Conservation (phyloP, 1,284 basidiomycete species). For the Melampsora occidentalis region DNA sequence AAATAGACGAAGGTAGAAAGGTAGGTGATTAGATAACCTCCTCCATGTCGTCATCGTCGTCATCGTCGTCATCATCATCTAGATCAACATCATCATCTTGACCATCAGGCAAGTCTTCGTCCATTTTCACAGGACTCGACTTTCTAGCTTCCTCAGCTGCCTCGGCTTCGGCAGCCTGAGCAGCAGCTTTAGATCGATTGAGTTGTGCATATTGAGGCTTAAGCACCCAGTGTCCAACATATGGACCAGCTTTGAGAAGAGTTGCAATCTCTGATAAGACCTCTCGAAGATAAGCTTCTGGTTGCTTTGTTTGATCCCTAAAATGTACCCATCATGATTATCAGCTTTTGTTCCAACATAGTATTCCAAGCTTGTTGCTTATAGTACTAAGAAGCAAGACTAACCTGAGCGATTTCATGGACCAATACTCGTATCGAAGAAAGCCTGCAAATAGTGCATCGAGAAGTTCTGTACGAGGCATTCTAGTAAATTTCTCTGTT, state of each 20-base stretch:
- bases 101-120: conserved; percentile 12
- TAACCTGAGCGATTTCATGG: conserved; percentile 65
- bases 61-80: conserved; percentile 26
- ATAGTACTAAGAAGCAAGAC: not conserved
- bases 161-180: conserved; percentile 28
- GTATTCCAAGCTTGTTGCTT: not conserved
- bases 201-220: conserved; percentile 46
- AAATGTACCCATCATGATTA: conserved; percentile 14
- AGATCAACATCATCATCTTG: conserved; percentile 33
- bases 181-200: conserved; percentile 33
- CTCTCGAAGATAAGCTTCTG: conserved; percentile 85
- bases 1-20: no score
- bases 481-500: conserved; percentile 65
- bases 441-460: conserved; percentile 80
- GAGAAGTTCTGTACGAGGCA: conserved; percentile 81
- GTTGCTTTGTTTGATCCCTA: conserved; percentile 79
- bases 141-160: conserved; percentile 15
- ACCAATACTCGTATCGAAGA: conserved; percentile 75
- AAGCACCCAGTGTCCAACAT: conserved; percentile 56
- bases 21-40: not conserved
- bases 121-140: conserved; percentile 13
- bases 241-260: conserved; percentile 72
- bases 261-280: conserved; percentile 76
- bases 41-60: conserved; percentile 37
- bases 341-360: not conserved